Evolutionary conservation across 371 early-diverging fungal genomes (phyloP), one percentile per base, ranked within the genome.

Genomic region (Mortierella sp.): DNA sequence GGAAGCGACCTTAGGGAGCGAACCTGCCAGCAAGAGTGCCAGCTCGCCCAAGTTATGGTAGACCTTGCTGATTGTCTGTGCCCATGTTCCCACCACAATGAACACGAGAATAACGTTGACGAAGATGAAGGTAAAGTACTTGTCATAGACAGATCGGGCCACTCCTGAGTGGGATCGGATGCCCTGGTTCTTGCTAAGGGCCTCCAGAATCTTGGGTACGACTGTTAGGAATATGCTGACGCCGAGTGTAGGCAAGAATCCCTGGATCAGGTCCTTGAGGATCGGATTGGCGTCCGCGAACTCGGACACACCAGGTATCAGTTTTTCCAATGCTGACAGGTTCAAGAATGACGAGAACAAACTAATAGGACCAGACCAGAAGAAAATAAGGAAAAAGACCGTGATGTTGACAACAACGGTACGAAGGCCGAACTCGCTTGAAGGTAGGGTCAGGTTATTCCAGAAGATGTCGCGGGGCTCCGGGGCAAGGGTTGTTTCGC

Each of bases 401-500:
- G 83, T 82, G n/a, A 72, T 80, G 61, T 78, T 81, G 42, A 86
- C 82, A 0, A 89, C 83, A 19, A 84, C 54, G 60, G 82, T 83
- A 38, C 84, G 82, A 42, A 84, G 52, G 26, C 84, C 50, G n/a
- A 72, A 82, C n/a, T 81, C 80, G 31, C 81, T 79, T 43, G 85
- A 83, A 47, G 80, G 76, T 24, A 86, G 81, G 58, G 90, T 87
- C 24, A 95, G 76, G 69, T 94, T 94, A 55, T 86, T 80, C 98
- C 98, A 97, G 64, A 90, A 84, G 18, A 97, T 80, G 72, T 95
- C 96, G 42, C 96, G 89, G 26, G 98, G 98, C 64, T 96, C 96
- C 0, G 96, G 96, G 10, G 96, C 96, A 80, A 92, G 82, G 27
- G 82, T 80, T 0, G 91, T 88, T 59, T 87, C 81, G 67, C 91